phyloP scores from a whole-genome alignment of 768 basidiomycete species.

The Gloeophyllum trabeum region DNA sequence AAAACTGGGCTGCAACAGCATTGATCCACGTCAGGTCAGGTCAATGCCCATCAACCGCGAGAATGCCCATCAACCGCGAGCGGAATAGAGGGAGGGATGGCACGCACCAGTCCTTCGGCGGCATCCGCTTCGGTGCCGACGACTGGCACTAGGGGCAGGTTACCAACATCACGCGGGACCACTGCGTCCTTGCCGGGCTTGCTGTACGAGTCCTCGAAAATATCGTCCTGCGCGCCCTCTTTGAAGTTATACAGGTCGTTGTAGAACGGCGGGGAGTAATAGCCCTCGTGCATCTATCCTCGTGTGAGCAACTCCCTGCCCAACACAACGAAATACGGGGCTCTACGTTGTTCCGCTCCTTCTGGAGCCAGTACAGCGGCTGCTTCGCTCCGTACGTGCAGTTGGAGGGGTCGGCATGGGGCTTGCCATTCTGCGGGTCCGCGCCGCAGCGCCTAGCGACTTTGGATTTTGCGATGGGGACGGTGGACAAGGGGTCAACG shows the following conservation, averaged over 20 bases:
- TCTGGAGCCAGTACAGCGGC: conserved; percentile 29
- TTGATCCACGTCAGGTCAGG: no score
- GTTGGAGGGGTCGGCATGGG: conserved; percentile 17
- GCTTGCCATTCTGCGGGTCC: conserved; percentile 14
- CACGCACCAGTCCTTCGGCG: no score
- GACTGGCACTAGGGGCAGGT: no score
- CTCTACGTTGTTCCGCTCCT: conserved; percentile 25
- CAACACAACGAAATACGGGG: background rate
- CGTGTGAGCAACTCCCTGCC: background rate
- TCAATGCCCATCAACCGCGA: no score
- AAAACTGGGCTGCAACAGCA: no score
- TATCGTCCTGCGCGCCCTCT: conserved; percentile 66
- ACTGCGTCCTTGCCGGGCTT: no score
- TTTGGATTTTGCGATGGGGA: conserved; percentile 19
- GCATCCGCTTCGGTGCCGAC: no score
- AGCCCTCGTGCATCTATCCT: conserved; percentile 63
- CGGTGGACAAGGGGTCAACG: conserved; percentile 15
- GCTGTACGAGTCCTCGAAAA: conserved; percentile 56
- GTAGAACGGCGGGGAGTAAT: conserved; percentile 53
- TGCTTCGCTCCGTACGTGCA: conserved; percentile 27
- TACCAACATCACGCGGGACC: no score
- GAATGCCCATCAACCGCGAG: no score
- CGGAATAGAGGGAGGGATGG: no score
- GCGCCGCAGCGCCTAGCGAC: conserved; percentile 24
- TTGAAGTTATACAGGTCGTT: conserved; percentile 58